Evolutionary conservation across 306 rosid genomes (phyloP).

Genomic region (Calophaca sinica): DNA sequence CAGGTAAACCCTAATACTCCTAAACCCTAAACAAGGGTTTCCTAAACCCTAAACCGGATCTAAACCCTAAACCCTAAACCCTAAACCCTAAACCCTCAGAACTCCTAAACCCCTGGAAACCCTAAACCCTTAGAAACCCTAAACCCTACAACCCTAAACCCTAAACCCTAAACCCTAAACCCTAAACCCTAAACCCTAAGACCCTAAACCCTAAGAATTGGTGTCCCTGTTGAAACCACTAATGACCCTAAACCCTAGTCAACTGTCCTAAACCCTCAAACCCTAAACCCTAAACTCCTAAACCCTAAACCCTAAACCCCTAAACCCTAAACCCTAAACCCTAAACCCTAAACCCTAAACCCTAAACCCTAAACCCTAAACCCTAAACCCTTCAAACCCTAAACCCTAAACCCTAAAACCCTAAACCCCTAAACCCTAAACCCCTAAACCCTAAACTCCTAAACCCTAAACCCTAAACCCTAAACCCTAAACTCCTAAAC

Average conservation of each 20-base stretch:
- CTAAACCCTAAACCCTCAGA: too few relatives aligned
- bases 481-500: background rate
- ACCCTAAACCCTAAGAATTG: background rate
- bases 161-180: too few relatives aligned
- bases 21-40: too few relatives aligned
- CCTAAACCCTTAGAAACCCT: too few relatives aligned
- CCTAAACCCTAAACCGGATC: too few relatives aligned
- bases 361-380: conserved; percentile 3
- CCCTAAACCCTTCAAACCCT: too few relatives aligned
- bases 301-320: background rate
- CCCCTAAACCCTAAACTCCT: background rate
- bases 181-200: conserved; percentile 16
- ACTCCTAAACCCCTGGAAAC: too few relatives aligned
- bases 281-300: conserved; percentile 2
- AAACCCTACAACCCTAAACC: too few relatives aligned
- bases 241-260: background rate
- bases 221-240: background rate
- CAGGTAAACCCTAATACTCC: too few relatives aligned
- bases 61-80: too few relatives aligned
- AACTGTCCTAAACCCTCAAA: too few relatives aligned
- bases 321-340: background rate
- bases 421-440: background rate
- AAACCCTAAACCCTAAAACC: conserved; percentile 9
- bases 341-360: conserved; percentile 5
- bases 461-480: conserved; percentile 7